Conservation (phyloP, 768 basidiomycete species). For the Inosperma sp. region DNA sequence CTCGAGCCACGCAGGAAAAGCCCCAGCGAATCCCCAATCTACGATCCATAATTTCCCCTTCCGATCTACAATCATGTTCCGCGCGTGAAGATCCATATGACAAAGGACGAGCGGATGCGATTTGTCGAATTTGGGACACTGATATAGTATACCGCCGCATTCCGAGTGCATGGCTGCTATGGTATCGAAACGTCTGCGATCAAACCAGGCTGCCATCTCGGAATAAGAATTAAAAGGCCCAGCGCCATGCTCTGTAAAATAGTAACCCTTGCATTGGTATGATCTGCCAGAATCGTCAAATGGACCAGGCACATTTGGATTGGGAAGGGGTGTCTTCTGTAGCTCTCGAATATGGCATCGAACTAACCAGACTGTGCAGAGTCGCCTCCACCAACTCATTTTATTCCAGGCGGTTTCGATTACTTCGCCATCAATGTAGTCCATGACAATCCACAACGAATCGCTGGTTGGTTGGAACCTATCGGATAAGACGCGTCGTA, state of each 20-base stretch:
- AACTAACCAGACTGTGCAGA: constrained; percentile 17
- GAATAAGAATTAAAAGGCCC: constrained; percentile 28
- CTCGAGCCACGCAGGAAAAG: constrained; percentile 21
- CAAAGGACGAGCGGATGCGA: constrained; percentile 20
- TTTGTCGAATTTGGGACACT: constrained; percentile 12
- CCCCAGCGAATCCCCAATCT: constrained; percentile 21
- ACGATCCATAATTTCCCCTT: constrained; percentile 18
- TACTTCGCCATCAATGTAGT: constrained; percentile 21
- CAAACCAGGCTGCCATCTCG: constrained; percentile 24
- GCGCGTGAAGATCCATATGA: constrained; percentile 18
- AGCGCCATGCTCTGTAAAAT: constrained; percentile 23
- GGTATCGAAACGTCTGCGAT: constrained; percentile 10
- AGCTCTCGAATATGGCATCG: constrained; percentile 24
- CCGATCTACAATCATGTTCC: constrained; percentile 17
- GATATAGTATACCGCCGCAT: no score
- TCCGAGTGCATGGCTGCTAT: neutral
- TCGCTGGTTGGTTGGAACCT: neutral
- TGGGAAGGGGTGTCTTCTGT: constrained; percentile 11
- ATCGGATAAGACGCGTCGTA: no score
- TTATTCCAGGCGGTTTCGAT: constrained; percentile 18
- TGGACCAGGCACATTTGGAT: constrained; percentile 19
- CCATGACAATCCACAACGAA: constrained; percentile 21
- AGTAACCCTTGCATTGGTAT: constrained; percentile 10
- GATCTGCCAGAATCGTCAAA: constrained; percentile 15
- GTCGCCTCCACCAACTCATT: constrained; percentile 13